Conservation (phyloP, 805 yeast genomes). For the Clavispora phyllophila region DNA sequence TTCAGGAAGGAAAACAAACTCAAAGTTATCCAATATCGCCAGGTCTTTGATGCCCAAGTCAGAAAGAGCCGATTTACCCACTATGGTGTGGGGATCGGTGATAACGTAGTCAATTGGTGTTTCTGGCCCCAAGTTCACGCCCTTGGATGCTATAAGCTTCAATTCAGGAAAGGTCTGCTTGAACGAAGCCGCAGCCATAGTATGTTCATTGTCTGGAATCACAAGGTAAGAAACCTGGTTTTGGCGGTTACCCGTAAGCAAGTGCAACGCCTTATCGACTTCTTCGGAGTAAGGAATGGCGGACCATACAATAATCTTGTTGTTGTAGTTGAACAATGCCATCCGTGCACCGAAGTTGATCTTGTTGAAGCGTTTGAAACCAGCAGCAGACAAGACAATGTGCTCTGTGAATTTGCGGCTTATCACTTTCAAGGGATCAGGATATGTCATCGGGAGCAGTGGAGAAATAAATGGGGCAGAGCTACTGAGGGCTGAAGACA, state of each 20-base stretch:
- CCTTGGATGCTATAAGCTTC: constrained; percentile 51
- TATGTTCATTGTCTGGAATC: constrained; percentile 62
- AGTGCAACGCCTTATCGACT: constrained; percentile 36
- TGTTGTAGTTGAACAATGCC: constrained; percentile 32
- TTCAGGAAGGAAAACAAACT: constrained; percentile 52
- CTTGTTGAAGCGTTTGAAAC: constrained; percentile 27
- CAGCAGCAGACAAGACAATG: constrained; percentile 29
- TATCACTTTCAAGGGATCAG: constrained; percentile 27
- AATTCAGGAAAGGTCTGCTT: constrained; percentile 45
- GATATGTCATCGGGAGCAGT: constrained; percentile 28
- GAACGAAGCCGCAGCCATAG: constrained; percentile 55
- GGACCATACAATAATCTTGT: constrained; percentile 42
- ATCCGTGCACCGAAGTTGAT: constrained; percentile 39
- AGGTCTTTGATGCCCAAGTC: constrained; percentile 33
- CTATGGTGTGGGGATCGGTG: constrained; percentile 25
- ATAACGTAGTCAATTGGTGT: constrained; percentile 41
- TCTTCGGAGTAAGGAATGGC: constrained; percentile 51
- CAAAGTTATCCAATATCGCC: constrained; percentile 38
- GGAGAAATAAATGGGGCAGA: too few species aligned
- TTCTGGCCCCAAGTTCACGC: constrained; percentile 23
- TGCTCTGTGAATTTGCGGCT: constrained; percentile 29
- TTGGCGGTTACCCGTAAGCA: constrained; percentile 25
- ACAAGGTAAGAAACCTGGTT: constrained; percentile 45
- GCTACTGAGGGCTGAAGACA: too few species aligned
- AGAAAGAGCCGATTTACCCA: constrained; percentile 19